Conservation (phyloP, 805 yeast species). For the Ogataea thermomethanolica region DNA sequence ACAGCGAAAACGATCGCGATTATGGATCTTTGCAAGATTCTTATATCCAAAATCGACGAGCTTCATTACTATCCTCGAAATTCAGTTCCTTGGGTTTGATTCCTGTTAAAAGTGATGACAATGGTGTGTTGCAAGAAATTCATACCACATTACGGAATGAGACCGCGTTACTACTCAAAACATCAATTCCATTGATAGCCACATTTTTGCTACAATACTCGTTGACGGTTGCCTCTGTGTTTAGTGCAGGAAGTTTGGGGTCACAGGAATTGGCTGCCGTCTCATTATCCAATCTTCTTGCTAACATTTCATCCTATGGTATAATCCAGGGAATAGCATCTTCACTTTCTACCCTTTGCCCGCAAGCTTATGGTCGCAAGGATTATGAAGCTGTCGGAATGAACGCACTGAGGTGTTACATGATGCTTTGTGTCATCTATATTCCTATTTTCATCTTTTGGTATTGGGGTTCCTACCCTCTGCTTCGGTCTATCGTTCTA, state of each 20-base stretch:
- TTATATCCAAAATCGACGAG: conserved; percentile 27
- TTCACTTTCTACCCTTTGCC: conserved; percentile 53
- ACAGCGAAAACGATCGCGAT: conserved; percentile 13
- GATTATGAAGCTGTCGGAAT: conserved; percentile 48
- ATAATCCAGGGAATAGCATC: conserved; percentile 56
- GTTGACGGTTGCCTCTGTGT: conserved; percentile 49
- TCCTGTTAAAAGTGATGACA: conserved; percentile 21
- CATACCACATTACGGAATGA: conserved; percentile 39
- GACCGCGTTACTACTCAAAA: conserved; percentile 35
- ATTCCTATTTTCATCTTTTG: conserved; percentile 39
- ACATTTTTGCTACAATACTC: conserved; percentile 53
- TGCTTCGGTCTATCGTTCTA: conserved; percentile 37
- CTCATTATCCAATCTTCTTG: conserved; percentile 55
- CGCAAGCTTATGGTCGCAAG: conserved; percentile 56
- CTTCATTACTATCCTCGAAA: conserved; percentile 22
- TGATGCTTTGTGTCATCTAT: conserved; percentile 38
- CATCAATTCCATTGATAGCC: conserved; percentile 48
- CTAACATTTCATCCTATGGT: conserved; percentile 53
- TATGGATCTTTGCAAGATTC: conserved; percentile 23
- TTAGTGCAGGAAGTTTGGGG: conserved; percentile 56
- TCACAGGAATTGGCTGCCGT: conserved; percentile 56
- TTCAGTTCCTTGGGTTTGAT: conserved; percentile 14
- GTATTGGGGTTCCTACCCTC: conserved; percentile 36
- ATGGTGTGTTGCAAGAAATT: conserved; percentile 35
- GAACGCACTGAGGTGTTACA: conserved; percentile 48